Conservation (phyloP, 2,329 filamentous ascomycete genomes). For the Gnomoniopsis sp. region DNA sequence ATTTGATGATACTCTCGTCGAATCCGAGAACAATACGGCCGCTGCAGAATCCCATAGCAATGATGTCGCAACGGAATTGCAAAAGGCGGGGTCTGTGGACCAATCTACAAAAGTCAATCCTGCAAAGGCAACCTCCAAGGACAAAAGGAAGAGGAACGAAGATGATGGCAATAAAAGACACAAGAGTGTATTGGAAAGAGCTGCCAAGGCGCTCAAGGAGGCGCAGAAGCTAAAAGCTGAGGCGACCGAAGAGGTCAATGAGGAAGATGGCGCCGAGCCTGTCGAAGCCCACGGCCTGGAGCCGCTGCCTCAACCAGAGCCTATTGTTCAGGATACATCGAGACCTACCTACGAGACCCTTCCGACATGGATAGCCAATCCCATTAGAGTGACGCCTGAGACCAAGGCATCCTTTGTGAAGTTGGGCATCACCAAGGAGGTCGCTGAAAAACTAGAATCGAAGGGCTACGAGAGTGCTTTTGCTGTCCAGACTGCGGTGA, state of each 20-base stretch:
- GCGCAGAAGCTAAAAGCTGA: constrained; percentile 29
- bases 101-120: background rate
- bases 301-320: constrained; percentile 76
- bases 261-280: constrained; percentile 26
- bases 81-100: background rate
- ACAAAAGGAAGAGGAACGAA: constrained; percentile 27
- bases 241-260: constrained; percentile 21
- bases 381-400: constrained; percentile 63
- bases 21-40: background rate
- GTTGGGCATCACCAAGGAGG: constrained; percentile 59
- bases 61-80: background rate
- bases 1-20: background rate
- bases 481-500: constrained; percentile 73
- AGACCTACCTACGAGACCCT: constrained; percentile 72
- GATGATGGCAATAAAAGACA: constrained; percentile 18
- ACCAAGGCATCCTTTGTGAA: constrained; percentile 58
- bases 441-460: constrained; percentile 60
- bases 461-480: constrained; percentile 70
- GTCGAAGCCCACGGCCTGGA: constrained; percentile 64
- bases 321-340: constrained; percentile 52
- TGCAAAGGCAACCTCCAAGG: background rate
- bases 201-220: constrained; percentile 29
- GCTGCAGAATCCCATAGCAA: background rate
- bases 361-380: constrained; percentile 75
- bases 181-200: constrained; percentile 31